phyloP scores from a whole-genome alignment of 1,284 basidiomycete species.

The Albatrellus sp. region DNA sequence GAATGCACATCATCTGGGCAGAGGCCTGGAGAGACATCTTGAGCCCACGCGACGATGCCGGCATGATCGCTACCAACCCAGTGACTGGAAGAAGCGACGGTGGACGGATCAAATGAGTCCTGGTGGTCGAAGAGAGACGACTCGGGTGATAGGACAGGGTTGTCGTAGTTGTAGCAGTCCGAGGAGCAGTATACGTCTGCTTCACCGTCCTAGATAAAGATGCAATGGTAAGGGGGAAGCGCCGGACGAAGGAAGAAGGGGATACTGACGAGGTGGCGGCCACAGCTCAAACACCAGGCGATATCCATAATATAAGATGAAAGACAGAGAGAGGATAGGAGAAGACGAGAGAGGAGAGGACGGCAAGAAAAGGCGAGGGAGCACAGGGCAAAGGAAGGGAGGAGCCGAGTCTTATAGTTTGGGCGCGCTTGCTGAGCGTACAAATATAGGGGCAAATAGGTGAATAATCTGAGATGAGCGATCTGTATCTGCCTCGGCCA shows the following conservation, averaged over 20 bases:
- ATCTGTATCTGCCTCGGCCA: neutral
- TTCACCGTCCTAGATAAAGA: slow-evolving; percentile 25
- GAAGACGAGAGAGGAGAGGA: slow-evolving; percentile 6
- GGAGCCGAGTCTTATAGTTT: slow-evolving; percentile 4
- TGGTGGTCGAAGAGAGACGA: slow-evolving; percentile 9
- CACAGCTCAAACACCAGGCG: slow-evolving; percentile 57
- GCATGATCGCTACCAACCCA: slow-evolving; percentile 21
- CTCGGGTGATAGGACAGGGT: slow-evolving; percentile 11
- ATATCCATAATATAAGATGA: slow-evolving; percentile 36
- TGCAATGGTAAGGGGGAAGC: slow-evolving; percentile 8
- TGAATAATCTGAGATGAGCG: slow-evolving; percentile 6
- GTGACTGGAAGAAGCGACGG: slow-evolving; percentile 7
- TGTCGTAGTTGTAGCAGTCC: slow-evolving; percentile 24
- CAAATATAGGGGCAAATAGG: slow-evolving; percentile 9
- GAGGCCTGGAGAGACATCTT: slow-evolving; percentile 18
- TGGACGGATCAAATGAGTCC: slow-evolving; percentile 12
- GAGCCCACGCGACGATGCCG: slow-evolving; percentile 23
- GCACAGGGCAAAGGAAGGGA: neutral
- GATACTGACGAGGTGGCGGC: slow-evolving; percentile 36
- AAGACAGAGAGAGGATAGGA: slow-evolving; percentile 4
- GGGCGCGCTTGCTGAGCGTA: neutral
- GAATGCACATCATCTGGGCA: slow-evolving; percentile 15
- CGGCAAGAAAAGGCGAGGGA: slow-evolving; percentile 8
- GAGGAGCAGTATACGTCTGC: slow-evolving; percentile 41
- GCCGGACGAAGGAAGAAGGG: slow-evolving; percentile 1